Evolutionary conservation across 768 basidiomycete genomes (phyloP), one percentile per base, ranked within the genome.

Genomic region (Lyophyllum shimeji): DNA sequence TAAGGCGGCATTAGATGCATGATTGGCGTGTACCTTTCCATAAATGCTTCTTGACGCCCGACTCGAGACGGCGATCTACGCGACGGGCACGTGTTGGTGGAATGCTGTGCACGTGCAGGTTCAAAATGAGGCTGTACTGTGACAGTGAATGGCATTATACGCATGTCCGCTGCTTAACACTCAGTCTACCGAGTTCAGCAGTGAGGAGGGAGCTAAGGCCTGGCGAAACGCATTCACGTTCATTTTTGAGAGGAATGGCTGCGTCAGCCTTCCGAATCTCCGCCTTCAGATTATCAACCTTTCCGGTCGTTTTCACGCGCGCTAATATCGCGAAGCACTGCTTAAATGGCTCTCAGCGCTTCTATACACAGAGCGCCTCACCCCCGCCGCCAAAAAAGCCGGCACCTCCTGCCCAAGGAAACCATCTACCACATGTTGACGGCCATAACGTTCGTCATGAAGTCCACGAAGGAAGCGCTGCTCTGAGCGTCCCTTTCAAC

Each of bases 401-500:
- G 17, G 34, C 50, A 44, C 12, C 62, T 15, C 50, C 57, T 11
- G 60, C 53, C 40, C 53, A 39, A 23, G 54, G 18, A 55, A 58
- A 58, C 46, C 48, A 52, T 50, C 47, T 34, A 49, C 44, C 48
- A 1, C 20, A 25, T 23, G 27, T 42, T 18, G 51, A 60, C 25
- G 54, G 39, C 9, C 59, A 56, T 42, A 50, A 48, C 11, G 46
- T 49, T 21, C 70, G 69, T 3, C 78, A 77, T 67, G 75, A 80
- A 59, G 72, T 70, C 0, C 78, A 74, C 2, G 79, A 79, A 55
- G 73, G 74, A 23, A 75, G 67, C n/a, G 60, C 68, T 25, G 63
- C 71, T 2, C 46, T 76, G 42, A 77, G 63, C 57, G 59, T 71
- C 25, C 75, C 78, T 3, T 76, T 76, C 53, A 79, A 78, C 55